Base-by-base conservation (phyloP, 495 filamentous ascomycete genomes). In the Chaetomium tenue region DNA sequence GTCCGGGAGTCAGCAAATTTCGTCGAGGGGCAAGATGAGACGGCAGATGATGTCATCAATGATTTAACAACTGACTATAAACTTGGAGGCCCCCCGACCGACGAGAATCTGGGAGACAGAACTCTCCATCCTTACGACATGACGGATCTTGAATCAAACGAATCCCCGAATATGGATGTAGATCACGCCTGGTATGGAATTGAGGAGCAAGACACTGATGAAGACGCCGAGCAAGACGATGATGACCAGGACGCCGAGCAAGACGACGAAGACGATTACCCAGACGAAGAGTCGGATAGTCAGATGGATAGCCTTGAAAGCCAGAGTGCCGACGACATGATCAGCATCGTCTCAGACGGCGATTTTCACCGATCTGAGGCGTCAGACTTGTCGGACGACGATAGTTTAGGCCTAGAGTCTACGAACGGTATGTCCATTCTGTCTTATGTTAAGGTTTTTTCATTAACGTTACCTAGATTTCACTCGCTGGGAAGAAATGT, bases 301-400 rank as follows among this genome's bases (percentile, higher is more conserved):
- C 39, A 68, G 74, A 76, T 69, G 52, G 55, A 42, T n/a, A 50
- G 46, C 18, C 12, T 70, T n/a, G 71, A 66, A 61, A 63, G 69
- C 51, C 72, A 74, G 9, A 73, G 72, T 47, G 72, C 66, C 0
- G 72, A 74, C 16, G 65, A 50, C 18, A 23, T 51, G 2, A 6
- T 6, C 28, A 30, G 28, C 28, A 6, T 30, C 6, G n/a, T n/a
- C n/a, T n/a, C n/a, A n/a, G n/a, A n/a, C n/a, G n/a, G n/a, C n/a
- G n/a, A n/a, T n/a, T n/a, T n/a, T n/a, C 9, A 37, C 9, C 1
- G 3, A 8, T 11, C 8, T 37, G 33, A 37, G 3, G 33, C 33
- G 33, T 37, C 33, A 1, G 8, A 37, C 33, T 3, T 28, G 6
- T 63, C 56, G 39, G 56, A 59, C 2, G 61, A 58, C 5, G 61